A percentile compares a stretch with the other conserved stretches of the same genome.
Conservation (phyloP, 805 yeast genomes). For the Candida gorgasii region DNA sequence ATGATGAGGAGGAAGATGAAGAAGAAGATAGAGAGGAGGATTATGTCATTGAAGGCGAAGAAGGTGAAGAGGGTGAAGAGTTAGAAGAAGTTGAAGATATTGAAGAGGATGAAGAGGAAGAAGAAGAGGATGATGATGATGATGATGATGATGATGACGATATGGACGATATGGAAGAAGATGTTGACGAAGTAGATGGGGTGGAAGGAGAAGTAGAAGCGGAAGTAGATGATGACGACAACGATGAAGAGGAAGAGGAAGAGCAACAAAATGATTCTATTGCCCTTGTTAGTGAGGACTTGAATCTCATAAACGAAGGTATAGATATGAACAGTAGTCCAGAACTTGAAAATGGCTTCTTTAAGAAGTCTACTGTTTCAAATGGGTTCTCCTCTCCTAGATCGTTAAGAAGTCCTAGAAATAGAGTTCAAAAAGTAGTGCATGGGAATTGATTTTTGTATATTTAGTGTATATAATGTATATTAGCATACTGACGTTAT, state of each 20-base stretch:
- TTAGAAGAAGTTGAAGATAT: constrained; percentile 1
- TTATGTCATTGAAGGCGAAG: constrained; percentile 19
- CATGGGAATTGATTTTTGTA: constrained; percentile 3
- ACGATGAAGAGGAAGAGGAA: constrained; percentile 15
- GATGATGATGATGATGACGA: constrained; percentile 21
- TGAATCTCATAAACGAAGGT: not conserved
- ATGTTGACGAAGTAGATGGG: constrained; percentile 23
- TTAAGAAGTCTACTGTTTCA: no score
- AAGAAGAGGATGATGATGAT: constrained; percentile 18
- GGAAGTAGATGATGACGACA: constrained; percentile 8
- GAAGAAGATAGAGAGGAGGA: constrained; percentile 7
- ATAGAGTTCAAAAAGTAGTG: constrained; percentile 1
- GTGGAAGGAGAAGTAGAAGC: constrained; percentile 17
- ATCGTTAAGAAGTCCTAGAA: constrained; percentile 4
- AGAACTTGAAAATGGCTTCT: not conserved
- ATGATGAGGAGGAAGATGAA: constrained; percentile 1
- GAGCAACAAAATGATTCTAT: constrained; percentile 1
- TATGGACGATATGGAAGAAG: constrained; percentile 26
- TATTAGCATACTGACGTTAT: constrained; percentile 9
- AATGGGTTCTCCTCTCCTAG: constrained; percentile 1
- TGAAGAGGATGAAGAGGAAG: constrained; percentile 11
- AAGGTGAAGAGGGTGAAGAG: constrained; percentile 18
- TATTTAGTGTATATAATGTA: constrained; percentile 8
- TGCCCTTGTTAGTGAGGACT: not conserved
- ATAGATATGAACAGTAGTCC: not conserved